Percentiles rank a stretch among this genome's conserved stretches.
Evolutionary conservation across 2,329 filamentous ascomycete species (phyloP).

Genomic region (Stachybotrys echinatus): DNA sequence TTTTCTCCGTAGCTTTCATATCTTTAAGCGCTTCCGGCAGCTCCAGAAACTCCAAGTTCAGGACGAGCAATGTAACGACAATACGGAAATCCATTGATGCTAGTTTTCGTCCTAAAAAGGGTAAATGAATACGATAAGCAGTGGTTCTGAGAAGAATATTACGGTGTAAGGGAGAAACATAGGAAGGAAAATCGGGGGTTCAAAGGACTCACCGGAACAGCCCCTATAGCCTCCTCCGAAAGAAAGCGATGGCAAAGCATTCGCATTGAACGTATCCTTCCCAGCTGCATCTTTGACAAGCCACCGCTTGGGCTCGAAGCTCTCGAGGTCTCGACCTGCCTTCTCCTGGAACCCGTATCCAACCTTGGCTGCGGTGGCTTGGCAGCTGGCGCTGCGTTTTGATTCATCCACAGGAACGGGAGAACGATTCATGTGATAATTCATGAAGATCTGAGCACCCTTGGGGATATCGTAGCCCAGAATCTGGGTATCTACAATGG

Average conservation of each 20-base stretch:
- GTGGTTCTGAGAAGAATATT: too few species aligned
- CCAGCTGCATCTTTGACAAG: not conserved
- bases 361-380: not conserved
- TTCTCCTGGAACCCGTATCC: not conserved
- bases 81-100: not conserved
- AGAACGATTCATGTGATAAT: not conserved
- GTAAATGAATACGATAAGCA: not conserved
- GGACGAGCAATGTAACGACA: not conserved
- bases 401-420: not conserved
- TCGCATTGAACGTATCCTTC: not conserved
- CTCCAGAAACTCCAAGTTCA: not conserved
- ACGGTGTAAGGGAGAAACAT: not conserved
- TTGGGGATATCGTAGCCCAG: not conserved
- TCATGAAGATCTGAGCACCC: not conserved
- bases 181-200: too few species aligned
- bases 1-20: not conserved
- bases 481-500: conserved; percentile 1
- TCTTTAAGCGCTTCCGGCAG: not conserved
- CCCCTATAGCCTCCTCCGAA: not conserved
- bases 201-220: not conserved
- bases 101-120: not conserved
- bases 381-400: not conserved
- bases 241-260: not conserved
- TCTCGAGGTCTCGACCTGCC: not conserved
- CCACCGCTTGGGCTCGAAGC: not conserved